These are phyloP conservation scores for Botrytis deweyae DNA, from an alignment of 2,329 filamentous ascomycete genomes.

Conservation along the genomic window DNA sequence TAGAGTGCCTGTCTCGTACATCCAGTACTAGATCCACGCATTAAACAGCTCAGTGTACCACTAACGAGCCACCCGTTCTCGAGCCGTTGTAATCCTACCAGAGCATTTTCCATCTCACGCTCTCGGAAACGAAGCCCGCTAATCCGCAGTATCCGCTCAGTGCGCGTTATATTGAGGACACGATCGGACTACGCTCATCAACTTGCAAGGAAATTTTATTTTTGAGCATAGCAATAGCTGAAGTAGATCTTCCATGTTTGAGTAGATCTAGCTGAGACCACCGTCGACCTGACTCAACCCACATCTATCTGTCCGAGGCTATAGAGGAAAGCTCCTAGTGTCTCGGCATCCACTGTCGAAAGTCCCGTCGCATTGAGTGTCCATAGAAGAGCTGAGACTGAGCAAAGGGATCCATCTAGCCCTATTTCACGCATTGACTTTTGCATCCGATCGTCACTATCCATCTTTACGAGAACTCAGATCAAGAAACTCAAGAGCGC, in stretches of 20 bases:
- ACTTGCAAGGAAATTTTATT: not conserved
- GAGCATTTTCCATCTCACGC: not conserved
- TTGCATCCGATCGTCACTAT: not conserved
- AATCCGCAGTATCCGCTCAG: not conserved
- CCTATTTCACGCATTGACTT: not conserved
- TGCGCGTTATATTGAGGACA: not conserved
- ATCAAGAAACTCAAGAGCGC: not conserved
- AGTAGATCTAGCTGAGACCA: not conserved
- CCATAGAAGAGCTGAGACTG: not conserved
- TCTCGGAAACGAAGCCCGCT: not conserved
- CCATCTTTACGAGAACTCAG: not conserved
- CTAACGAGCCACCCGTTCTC: not conserved
- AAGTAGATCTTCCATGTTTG: not conserved
- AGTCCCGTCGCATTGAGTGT: not conserved
- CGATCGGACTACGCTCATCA: not conserved
- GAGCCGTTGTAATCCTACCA: constrained; percentile 2
- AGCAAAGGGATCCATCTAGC: not conserved
- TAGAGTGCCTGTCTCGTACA: not conserved
- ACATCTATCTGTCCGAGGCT: not conserved
- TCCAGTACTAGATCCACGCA: not conserved
- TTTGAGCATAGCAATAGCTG: not conserved
- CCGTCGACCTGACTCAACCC: not conserved
- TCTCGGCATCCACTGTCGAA: not conserved
- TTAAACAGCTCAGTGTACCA: not conserved
- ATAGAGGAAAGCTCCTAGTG: not conserved